These are phyloP conservation scores for Gymnopilus junonius DNA, from an alignment of 768 basidiomycete species.

Conservation along the genomic window DNA sequence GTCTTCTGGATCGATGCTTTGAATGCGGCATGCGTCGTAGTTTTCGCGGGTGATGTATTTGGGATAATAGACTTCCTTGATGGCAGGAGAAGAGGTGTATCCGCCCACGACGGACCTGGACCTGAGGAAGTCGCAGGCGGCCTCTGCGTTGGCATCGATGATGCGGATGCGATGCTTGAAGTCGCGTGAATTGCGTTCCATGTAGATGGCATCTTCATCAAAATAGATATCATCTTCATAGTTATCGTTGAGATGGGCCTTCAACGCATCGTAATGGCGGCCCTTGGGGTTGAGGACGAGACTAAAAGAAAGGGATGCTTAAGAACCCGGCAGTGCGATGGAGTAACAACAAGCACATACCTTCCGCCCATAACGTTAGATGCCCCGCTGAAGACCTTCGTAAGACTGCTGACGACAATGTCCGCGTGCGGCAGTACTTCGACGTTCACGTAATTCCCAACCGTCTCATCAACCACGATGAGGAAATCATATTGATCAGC, in stretches of 20 bases:
- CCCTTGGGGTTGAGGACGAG: conserved; percentile 85
- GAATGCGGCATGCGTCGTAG: conserved; percentile 72
- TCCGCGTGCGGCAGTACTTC: conserved; percentile 87
- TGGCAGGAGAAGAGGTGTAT: conserved; percentile 40
- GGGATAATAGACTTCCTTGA: conserved; percentile 91
- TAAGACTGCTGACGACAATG: conserved; percentile 88
- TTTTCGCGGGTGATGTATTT: conserved; percentile 75
- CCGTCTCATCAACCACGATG: conserved; percentile 91
- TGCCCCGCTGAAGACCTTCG: conserved; percentile 94
- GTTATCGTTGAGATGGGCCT: conserved; percentile 51
- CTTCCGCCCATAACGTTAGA: conserved; percentile 98
- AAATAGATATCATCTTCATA: conserved; percentile 93
- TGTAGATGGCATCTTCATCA: conserved; percentile 90
- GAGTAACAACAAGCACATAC: conserved; percentile 45
- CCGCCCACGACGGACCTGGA: conserved; percentile 55
- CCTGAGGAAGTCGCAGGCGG: conserved; percentile 78
- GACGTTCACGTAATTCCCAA: conserved; percentile 94
- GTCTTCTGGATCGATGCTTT: conserved; percentile 37
- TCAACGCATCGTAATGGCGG: conserved; percentile 70
- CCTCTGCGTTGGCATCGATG: conserved; percentile 85
- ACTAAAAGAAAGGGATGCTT: conserved; percentile 43
- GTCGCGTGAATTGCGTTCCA: conserved; percentile 98
- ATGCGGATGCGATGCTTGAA: conserved; percentile 73
- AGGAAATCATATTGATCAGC: conserved; percentile 91
- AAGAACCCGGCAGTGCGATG: background rate